Base-by-base conservation (phyloP, 805 yeast species). In the Candida insectalens region DNA sequence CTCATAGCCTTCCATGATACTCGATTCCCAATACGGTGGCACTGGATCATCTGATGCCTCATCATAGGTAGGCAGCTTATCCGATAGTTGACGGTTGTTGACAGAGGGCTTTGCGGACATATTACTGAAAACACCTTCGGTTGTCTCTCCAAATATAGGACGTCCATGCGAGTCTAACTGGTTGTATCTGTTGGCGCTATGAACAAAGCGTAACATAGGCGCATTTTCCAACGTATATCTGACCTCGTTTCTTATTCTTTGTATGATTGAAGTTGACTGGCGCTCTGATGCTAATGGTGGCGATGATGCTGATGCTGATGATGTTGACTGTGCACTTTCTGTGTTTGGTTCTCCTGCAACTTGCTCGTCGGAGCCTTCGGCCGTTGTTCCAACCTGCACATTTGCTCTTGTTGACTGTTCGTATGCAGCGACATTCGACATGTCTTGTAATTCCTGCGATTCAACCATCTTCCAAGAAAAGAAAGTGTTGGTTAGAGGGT, bases 21-120 rank as follows among this genome's bases (percentile, higher is more conserved):
- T 74, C 6, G 88, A 74, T 56, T 92, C 98, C 94, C 96, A 92
- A 57, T 92, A 92, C 26, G 95, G 95, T 1, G 98, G 98, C 0
- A 94, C 76, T 12, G 92, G 73, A 53, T 92, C 98, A 3, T 85
- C 81, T 0, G 95, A 84, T 0, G 95, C 97, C 51, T 88, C 97
- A 36, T 84, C 96, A 58, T 92, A 92, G 1, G 94, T 67, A 3
- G 97, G 97, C 15, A 75, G 70, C 26, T 83, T 79, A 39, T 80
- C 88, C 8, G 62, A 56, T 13, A 55, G 50, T 0, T 69, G 51
- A 31, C 79, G 89, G 3, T 37, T 34, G 3, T 31, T 16, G 1
- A 41, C 46, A 5, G 53, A 38, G 4, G 96, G 96, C 50, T 88
- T 89, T 3, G 97, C 97, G 46, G 83, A 72, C 46, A 92, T 55